Base-by-base conservation (phyloP, 129 eudicot genomes). In the Heracleum sosnowskyi region DNA sequence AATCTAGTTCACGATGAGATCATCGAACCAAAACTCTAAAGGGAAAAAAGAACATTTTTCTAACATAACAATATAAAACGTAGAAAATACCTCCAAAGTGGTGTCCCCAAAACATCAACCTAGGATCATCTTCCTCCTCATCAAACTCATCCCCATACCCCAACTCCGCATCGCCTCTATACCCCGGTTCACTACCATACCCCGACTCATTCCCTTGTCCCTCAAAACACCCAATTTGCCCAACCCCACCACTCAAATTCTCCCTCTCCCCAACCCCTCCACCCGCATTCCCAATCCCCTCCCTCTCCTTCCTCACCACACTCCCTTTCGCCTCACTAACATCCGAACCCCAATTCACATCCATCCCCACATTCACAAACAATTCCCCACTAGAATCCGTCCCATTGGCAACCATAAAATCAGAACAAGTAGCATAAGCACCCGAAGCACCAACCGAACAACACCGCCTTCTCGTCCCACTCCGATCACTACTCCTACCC, bases 361-460 rank as follows among this genome's bases (percentile, higher is more conserved):
- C 92, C 75, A 91, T 92, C 2, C 73, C 80, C 29, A 79, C 84
- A 62, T 80, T 88, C 36, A 88, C 87, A 89, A 93, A 93, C 88
- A 91, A 49, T 86, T 93, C 98, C 72, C 98, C 98, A 73, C 97
- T 93, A 46, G 98, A 91, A 87, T 93, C 98, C 44, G 98, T 93
- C n/a, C 96, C 98, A 0, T 83, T 89, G 49, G 89, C 90, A 90
- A 91, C 88, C 83, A 87, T 87, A 60, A 91, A 88, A 83, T 93
- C 98, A 15, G 98, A 93, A 79, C 97, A 91, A 6, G 98, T 91
- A 4, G 89, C 97, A 22, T 89, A 85, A 2, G 96, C 96, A 75
- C 83, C 90, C 62, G 98, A 89, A 11, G 94, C 96, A 40, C 92
- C 90, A 9, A 86, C 91, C 0, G 96, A 91, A 42, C 98, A 87